Evolutionary conservation across 148 eudicot species (phyloP), one percentile per base, ranked within the genome.

Genomic region (Dianthus caryophyllus): DNA sequence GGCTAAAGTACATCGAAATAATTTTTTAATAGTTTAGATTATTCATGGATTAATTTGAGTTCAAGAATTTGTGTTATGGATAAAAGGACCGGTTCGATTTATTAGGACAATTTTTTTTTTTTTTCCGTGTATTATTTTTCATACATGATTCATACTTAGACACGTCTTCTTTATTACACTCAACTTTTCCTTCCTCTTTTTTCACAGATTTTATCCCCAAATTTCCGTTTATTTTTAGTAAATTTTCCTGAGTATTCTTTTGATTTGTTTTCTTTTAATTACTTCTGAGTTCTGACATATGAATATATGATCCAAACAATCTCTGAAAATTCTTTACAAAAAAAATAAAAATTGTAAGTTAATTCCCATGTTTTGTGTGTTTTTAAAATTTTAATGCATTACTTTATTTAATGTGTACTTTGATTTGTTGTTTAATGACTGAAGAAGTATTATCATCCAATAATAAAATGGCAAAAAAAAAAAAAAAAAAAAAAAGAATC

Each of bases 61-160:
- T n/a, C n/a, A n/a, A n/a, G n/a, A n/a, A n/a, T n/a, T n/a, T n/a
- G n/a, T n/a, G n/a, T n/a, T n/a, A n/a, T n/a, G n/a, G n/a, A n/a
- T n/a, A n/a, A n/a, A n/a, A n/a, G n/a, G n/a, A n/a, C n/a, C n/a
- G n/a, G n/a, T n/a, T n/a, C n/a, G n/a, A n/a, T n/a, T n/a, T n/a
- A n/a, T n/a, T 21, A 66, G 10, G 7, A 2, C 38, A 33, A 33
- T 33, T 33, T 33, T 7, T 33, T 33, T 7, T 3, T 7, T 2
- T 33, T 2, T 7, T 41, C 44, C 44, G 10, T 41, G 10, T 1
- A 41, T 41, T 6, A 41, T 4, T 3, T 1, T 5, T 9, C 62
- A 50, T 15, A 66, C 76, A 50, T 76, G 79, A 66, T 66, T 68
- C 75, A 55, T 76, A 71, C 79, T 71, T 66, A 10, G 72, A 71